Evolutionary conservation across 805 yeast species (phyloP).

Genomic region (Saccharomyces mikatae): DNA sequence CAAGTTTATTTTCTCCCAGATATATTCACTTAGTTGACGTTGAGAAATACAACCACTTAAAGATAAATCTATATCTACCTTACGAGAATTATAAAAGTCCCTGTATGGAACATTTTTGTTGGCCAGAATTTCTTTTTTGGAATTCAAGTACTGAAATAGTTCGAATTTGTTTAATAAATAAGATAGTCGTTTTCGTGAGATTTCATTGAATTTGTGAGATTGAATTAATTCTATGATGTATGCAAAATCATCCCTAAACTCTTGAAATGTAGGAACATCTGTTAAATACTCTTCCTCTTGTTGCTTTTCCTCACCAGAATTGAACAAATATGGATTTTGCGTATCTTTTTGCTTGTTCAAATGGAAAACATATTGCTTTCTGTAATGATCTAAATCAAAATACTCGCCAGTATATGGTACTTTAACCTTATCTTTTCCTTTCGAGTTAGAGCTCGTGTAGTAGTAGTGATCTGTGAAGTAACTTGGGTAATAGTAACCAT

Average conservation of each 20-base stretch:
- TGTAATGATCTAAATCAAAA: constrained; percentile 28
- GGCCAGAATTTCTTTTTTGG: constrained; percentile 29
- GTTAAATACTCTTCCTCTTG: background rate
- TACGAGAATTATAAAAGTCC: constrained; percentile 87
- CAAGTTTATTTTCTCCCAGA: constrained; percentile 30
- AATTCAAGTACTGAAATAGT: constrained; percentile 29
- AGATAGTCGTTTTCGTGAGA: constrained; percentile 24
- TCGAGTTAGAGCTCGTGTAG: constrained; percentile 2
- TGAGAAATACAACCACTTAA: constrained; percentile 26
- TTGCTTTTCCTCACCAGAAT: background rate
- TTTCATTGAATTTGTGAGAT: constrained; percentile 10
- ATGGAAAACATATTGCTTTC: constrained; percentile 4
- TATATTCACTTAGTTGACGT: constrained; percentile 30
- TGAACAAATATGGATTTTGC: background rate
- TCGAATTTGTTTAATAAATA: constrained; percentile 32
- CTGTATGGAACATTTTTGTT: constrained; percentile 35
- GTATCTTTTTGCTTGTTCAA: background rate
- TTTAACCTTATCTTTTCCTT: constrained; percentile 2
- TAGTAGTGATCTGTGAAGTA: constrained; percentile 5
- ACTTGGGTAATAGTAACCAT: constrained; percentile 11
- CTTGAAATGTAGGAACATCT: constrained; percentile 24
- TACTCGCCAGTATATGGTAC: constrained; percentile 33
- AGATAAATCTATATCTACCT: constrained; percentile 53
- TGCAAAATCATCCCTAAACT: constrained; percentile 28
- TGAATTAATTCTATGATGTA: constrained; percentile 16